Evolutionary conservation across 495 filamentous ascomycete genomes (phyloP), one percentile per base, ranked within the genome.

Genomic region (Friedmanniomyces endolithicus): DNA sequence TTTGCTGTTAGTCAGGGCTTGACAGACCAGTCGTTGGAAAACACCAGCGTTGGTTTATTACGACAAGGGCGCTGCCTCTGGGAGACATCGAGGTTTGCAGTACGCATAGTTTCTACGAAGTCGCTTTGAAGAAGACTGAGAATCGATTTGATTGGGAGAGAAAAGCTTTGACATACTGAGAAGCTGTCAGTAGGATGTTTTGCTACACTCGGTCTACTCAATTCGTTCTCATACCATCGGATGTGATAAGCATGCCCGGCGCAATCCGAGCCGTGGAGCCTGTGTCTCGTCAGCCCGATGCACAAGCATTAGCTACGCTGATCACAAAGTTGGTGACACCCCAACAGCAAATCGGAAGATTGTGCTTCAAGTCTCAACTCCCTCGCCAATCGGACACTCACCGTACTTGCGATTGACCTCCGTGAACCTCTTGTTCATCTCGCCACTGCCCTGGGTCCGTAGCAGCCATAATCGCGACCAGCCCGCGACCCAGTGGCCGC

Each of bases 181-280:
- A n/a, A n/a, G n/a, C n/a, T n/a, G n/a, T n/a, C n/a, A n/a, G n/a
- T n/a, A n/a, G n/a, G n/a, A n/a, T n/a, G n/a, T n/a, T n/a, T n/a
- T n/a, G n/a, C n/a, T n/a, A n/a, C n/a, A n/a, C n/a, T n/a, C n/a
- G n/a, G n/a, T n/a, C n/a, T n/a, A n/a, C n/a, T n/a, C n/a, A n/a
- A n/a, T n/a, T n/a, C n/a, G n/a, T n/a, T n/a, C n/a, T n/a, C n/a
- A n/a, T n/a, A n/a, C n/a, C n/a, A n/a, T n/a, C n/a, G n/a, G n/a
- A n/a, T n/a, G 68, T 72, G 39, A 72, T 56, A 29, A 77, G 63
- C 17, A 65, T 62, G 40, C 71, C 64, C 11, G 72, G 74, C 0
- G 64, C 70, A 39, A 77, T 63, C 25, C 73, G 65, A n/a, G 72
- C 65, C 8, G 75, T 65, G 2, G 68, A 66, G 7, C 68, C 70